These are phyloP conservation scores for Pseudocercospora macadamiae DNA, from an alignment of 2,329 filamentous ascomycete species.

Conservation along the genomic window DNA sequence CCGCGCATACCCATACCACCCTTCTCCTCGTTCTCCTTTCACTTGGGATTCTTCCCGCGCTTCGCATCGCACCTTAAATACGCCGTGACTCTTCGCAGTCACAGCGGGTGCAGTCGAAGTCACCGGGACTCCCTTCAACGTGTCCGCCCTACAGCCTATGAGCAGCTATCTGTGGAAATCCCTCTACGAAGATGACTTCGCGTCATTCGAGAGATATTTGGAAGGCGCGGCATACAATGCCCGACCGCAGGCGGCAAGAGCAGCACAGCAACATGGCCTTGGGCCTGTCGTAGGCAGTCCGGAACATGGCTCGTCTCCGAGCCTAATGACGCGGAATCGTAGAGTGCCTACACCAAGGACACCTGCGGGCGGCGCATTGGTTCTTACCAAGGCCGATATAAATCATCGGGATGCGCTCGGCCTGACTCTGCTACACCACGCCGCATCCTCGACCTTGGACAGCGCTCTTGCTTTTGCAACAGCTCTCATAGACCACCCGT, in stretches of 20 bases:
- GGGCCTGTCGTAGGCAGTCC: conserved; percentile 47
- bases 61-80: conserved; percentile 75
- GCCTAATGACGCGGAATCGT: conserved; percentile 40
- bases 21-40: neutral
- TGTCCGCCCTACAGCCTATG: conserved; percentile 64
- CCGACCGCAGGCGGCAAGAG: conserved; percentile 52
- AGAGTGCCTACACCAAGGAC: conserved; percentile 39
- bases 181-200: conserved; percentile 97
- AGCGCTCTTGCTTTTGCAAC: conserved; percentile 75
- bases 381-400: conserved; percentile 67
- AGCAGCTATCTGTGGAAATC: conserved; percentile 96
- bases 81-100: conserved; percentile 82
- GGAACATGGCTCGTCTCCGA: conserved; percentile 51
- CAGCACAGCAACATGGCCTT: conserved; percentile 35
- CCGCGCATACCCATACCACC: too few species aligned
- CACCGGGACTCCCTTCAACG: conserved; percentile 45
- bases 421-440: conserved; percentile 81
- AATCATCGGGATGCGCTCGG: conserved; percentile 84
- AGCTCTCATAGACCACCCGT: conserved; percentile 78
- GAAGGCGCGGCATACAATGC: conserved; percentile 66
- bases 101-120: conserved; percentile 78
- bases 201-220: conserved; percentile 85
- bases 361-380: conserved; percentile 47
- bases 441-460: conserved; percentile 72
- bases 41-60: conserved; percentile 32